Evolutionary conservation across 1,284 basidiomycete species (phyloP).

Genomic region (Pseudozyma flocculosa): DNA sequence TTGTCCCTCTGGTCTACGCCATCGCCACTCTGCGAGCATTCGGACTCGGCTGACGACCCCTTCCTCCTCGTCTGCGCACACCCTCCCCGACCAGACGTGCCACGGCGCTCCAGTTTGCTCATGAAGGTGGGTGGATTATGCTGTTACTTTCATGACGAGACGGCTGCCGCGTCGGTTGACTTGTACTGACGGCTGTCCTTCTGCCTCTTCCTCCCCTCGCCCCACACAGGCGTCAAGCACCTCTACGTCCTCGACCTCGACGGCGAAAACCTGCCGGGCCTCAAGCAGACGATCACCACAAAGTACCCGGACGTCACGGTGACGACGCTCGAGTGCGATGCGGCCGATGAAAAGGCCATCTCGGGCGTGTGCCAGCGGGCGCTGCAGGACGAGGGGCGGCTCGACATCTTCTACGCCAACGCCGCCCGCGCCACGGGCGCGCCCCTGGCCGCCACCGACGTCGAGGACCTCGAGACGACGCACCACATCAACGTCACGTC

Average conservation of each 20-base stretch:
- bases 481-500: conserved; percentile 81
- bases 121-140: conserved; percentile 49
- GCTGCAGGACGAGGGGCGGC: conserved; percentile 74
- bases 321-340: conserved; percentile 68
- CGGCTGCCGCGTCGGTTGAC: no score
- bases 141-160: no score
- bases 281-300: conserved; percentile 70
- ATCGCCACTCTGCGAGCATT: no score
- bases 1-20: no score
- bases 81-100: conserved; percentile 15
- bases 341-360: conserved; percentile 76
- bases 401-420: conserved; percentile 94
- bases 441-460: conserved; percentile 65
- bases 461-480: conserved; percentile 71
- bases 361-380: conserved; percentile 70
- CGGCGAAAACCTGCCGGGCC: conserved; percentile 69
- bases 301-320: conserved; percentile 74
- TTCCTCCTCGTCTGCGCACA: no score
- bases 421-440: conserved; percentile 61
- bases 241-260: conserved; percentile 82
- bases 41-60: no score
- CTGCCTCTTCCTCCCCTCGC: no score
- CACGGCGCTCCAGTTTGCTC: conserved; percentile 36
- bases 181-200: no score
- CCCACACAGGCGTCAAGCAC: conserved; percentile 78